Evolutionary conservation across 768 basidiomycete genomes (phyloP), one percentile per base, ranked within the genome.

Genomic region (Chalciporus pseudorubinellus): DNA sequence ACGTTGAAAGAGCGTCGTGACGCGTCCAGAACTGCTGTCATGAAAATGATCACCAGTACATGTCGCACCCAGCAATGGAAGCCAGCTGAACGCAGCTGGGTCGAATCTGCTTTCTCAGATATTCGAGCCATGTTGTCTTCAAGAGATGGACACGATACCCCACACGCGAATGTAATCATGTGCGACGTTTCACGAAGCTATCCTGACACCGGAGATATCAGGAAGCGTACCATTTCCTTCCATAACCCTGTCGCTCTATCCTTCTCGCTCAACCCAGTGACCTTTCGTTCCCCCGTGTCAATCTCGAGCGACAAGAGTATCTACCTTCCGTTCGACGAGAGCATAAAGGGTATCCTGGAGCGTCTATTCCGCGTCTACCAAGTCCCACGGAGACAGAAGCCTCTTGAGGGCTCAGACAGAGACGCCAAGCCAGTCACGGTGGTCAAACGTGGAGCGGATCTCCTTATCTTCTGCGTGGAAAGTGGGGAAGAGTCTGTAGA

Each of bases 1-100:
- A 39, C 39, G 5, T 14, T 62, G 19, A 29, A 42, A 42, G 29
- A 50, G 48, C 67, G 67, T n/a, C 59, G 51, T 43, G 58, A 53
- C 44, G 34, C 53, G n/a, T 70, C 71, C 50, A 61, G 33, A 46
- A 24, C 11, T n/a, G 52, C 50, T 10, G 57, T 71, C 20, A 52
- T 21, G 41, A 43, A 51, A 18, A 50, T 70, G 46, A 58, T 71
- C 44, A 43, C 44, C 29, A 50, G 10, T 26, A 52, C 56, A 1
- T 64, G 60, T 51, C 57, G 59, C 26, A 9, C 45, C 11, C 48
- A 59, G 36, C 66, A 53, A 38, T 71, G 70, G 68, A 59, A 47
- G n/a, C 63, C 65, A 36, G 33, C 39, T 11, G 62, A 65, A 48
- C 65, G 63, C 39, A 58, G 58, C 38, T 66, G 64, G 64, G 1